Evolutionary conservation across 305 asterid genomes (phyloP), one percentile per base, ranked within the genome.

Genomic region (Fraxinus paxiana): DNA sequence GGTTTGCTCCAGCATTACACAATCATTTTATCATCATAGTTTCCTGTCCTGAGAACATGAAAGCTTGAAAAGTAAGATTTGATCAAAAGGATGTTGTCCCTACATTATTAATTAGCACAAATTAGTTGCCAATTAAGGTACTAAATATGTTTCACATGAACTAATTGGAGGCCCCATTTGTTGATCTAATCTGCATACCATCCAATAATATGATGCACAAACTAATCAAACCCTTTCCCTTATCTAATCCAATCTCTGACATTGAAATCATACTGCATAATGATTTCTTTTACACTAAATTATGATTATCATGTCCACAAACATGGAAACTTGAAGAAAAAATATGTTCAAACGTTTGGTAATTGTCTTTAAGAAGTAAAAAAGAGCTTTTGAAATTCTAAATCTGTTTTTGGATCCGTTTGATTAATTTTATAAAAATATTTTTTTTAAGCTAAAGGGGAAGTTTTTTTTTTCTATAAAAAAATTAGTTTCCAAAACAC

Each of bases 291-390:
- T 7, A 61, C 5, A 20, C 37, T 12, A 3, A 5, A 24, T 26
- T 0, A 24, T 12, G 26, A 51, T 77, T 15, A 79, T 73, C 37
- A 1, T 59, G 48, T 35, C 79, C 38, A 7, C 2, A 0, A 12
- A 33, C n/a, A 56, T 81, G 67, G 56, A 86, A 84, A 37, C 87
- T 86, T 82, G 75, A 79, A 82, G 65, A 20, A 78, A 51, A 82
- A 70, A 83, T 83, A 35, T 35, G 43, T 35, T 35, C 43, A 6
- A 35, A 35, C 43, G 56, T 46, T 46, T 46, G 56, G n/a, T 6
- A 46, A 6, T n/a, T n/a, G n/a, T 13, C 17, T 46, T 46, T 13
- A 18, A 46, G 20, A 46, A 46, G 51, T 1, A 1, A 46, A 13
- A 46, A 46, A 3, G 6, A 46, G 6, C 2, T 46, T 46, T 46